A percentile compares a stretch with the other conserved stretches of the same genome.
These are phyloP conservation scores for Venturia asperata DNA, from an alignment of 2,329 filamentous ascomycete genomes.

Conservation along the genomic window DNA sequence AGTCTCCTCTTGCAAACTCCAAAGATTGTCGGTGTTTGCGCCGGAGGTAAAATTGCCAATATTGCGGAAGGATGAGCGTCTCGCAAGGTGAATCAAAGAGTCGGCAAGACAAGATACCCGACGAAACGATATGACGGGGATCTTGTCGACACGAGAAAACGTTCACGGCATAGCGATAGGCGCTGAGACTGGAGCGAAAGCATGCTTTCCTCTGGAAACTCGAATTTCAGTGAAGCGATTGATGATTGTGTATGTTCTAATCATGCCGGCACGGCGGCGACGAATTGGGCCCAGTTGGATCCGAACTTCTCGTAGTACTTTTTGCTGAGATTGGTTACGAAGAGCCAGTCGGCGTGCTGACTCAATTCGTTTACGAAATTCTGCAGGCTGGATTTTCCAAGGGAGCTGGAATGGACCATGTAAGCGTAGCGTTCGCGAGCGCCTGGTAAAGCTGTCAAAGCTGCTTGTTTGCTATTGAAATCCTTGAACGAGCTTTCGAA, in stretches of 20 bases:
- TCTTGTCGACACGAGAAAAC: background rate
- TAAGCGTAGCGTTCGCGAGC: conserved; percentile 5
- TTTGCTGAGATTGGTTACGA: conserved; percentile 3
- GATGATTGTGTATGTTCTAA: background rate
- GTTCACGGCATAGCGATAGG: background rate
- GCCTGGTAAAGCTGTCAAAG: background rate
- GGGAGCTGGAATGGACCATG: conserved; percentile 3
- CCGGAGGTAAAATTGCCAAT: background rate
- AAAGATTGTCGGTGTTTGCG: background rate
- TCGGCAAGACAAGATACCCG: background rate
- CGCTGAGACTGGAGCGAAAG: background rate
- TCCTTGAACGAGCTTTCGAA: conserved; percentile 12
- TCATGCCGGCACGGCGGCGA: conserved; percentile 7
- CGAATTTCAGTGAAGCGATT: background rate
- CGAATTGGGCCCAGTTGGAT: background rate
- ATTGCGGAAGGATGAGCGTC: background rate
- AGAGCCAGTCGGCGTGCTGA: conserved; percentile 8
- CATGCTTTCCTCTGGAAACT: background rate
- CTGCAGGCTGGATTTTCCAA: background rate
- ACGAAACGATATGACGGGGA: background rate
- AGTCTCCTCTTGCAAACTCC: too few relatives aligned
- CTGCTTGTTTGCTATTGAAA: background rate
- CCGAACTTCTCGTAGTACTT: conserved; percentile 13
- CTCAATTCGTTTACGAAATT: conserved; percentile 8
- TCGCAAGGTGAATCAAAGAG: background rate